Evolutionary conservation across 2,329 filamentous ascomycete genomes (phyloP), one percentile per base, ranked within the genome.

Genomic region (Elsinoe australis): DNA sequence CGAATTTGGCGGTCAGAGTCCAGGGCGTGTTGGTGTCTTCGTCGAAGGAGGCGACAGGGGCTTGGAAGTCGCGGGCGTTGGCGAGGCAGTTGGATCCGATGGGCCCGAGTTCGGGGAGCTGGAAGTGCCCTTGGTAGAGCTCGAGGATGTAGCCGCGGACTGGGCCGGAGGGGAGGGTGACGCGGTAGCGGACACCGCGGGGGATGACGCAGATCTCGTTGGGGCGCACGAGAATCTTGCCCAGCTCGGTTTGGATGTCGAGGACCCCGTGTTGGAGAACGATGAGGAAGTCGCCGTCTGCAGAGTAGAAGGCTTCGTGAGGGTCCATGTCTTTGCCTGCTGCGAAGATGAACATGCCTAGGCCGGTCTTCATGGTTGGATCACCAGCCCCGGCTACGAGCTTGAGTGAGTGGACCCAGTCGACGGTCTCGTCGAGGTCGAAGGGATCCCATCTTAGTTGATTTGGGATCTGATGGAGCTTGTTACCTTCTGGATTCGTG

Each of bases 371-470:
- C 63, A 83, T 74, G 0, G 82, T 83, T 0, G 86, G 81, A 57
- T 92, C 84, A 12, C 88, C 88, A 0, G 86, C 79, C 3, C 86
- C 86, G 1, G 85, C 86, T 8, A 94, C 73, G 15, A 89, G 72
- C 51, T 83, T 79, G 54, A 90, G 66, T 49, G 75, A 75, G 57
- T 82, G 76, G 17, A 83, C 78, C 79, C 80, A 85, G 57, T 83
- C 79, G 2, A 79, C 78, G 3, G 71, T 73, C 61, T 83, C 73
- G 53, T 86, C 80, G 41, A 88, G 71, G 56, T 87, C 81, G 61
- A 87, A 87, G 2, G 80, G 82, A 55, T 85, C 80, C 86, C 86
- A 92, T 55, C 85, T 78, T 22, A 90, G 71, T 64, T 90, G 85
- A 60, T 89, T 88, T 3, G 86, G 86, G 44, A 88, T 83, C 57